Evolutionary conservation across 257 asterid genomes (phyloP).

Genomic region (Jacaranda copaia): DNA sequence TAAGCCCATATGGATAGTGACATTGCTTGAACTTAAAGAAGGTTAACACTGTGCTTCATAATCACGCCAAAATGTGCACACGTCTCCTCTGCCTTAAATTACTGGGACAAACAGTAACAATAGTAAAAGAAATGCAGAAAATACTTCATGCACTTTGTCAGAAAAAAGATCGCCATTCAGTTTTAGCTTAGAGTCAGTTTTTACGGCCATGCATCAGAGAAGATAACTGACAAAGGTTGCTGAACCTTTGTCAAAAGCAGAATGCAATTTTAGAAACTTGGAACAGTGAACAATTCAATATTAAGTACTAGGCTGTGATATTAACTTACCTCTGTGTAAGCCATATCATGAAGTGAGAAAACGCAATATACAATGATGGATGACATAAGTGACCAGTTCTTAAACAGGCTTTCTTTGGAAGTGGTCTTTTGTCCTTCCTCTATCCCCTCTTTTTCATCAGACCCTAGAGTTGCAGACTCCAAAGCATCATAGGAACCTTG

Average conservation of each 20-base stretch:
- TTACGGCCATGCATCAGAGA: not conserved
- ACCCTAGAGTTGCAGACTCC: slow-evolving; percentile 44
- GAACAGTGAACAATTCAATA: not conserved
- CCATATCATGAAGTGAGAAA: slow-evolving; percentile 87
- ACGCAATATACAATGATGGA: slow-evolving; percentile 72
- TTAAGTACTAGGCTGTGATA: not conserved
- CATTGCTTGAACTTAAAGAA: not conserved
- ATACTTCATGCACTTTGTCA: not conserved
- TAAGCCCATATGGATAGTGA: not conserved
- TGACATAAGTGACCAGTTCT: slow-evolving; percentile 90
- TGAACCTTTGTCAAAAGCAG: not conserved
- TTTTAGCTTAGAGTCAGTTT: not conserved
- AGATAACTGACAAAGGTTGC: not conserved
- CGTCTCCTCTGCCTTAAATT: too few relatives aligned
- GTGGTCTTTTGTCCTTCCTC: slow-evolving; percentile 17
- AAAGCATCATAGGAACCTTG: slow-evolving; percentile 43
- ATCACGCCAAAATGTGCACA: too few relatives aligned
- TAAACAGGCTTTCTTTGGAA: slow-evolving; percentile 54
- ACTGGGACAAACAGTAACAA: too few relatives aligned
- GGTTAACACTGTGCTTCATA: too few relatives aligned
- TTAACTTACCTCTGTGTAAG: slow-evolving; percentile 73
- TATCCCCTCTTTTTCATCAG: slow-evolving; percentile 31
- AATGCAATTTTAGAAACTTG: not conserved
- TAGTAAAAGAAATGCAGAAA: too few relatives aligned
- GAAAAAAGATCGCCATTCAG: not conserved